Conservation (phyloP, 257 asterid genomes). For the Scutellaria minor region DNA sequence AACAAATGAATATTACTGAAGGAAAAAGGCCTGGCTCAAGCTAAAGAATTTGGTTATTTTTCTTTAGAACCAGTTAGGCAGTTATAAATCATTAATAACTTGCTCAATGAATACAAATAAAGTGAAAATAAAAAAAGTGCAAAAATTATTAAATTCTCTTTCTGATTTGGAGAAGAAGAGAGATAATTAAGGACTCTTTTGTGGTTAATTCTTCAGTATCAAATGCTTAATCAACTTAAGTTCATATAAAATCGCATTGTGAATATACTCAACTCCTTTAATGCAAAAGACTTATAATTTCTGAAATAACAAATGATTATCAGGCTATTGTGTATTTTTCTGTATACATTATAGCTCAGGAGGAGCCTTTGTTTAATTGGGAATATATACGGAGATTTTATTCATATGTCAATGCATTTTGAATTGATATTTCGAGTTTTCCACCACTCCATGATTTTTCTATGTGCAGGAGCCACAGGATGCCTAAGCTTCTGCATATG, state of each 20-base stretch:
- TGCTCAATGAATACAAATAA: neutral
- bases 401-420: neutral
- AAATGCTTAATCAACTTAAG: neutral
- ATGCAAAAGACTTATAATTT: conserved; percentile 11
- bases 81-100: neutral
- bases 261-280: conserved; percentile 7
- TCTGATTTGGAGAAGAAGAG: neutral
- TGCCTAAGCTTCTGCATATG: too few species aligned
- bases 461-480: neutral
- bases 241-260: neutral
- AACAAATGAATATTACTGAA: neutral
- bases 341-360: conserved; percentile 5
- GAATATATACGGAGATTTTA: neutral
- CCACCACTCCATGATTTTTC: neutral
- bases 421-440: neutral
- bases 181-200: neutral
- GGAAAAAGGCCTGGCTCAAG: conserved; percentile 5
- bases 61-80: neutral
- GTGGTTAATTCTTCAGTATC: conserved; percentile 2
- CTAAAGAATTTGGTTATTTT: neutral
- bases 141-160: neutral
- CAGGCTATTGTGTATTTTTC: neutral
- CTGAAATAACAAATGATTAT: neutral
- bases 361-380: conserved; percentile 7
- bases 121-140: neutral